Percentiles rank a stretch among this genome's conserved stretches.
Evolutionary conservation across 495 filamentous ascomycete genomes (phyloP).

Genomic region (Staphylotrichum tortipilum): DNA sequence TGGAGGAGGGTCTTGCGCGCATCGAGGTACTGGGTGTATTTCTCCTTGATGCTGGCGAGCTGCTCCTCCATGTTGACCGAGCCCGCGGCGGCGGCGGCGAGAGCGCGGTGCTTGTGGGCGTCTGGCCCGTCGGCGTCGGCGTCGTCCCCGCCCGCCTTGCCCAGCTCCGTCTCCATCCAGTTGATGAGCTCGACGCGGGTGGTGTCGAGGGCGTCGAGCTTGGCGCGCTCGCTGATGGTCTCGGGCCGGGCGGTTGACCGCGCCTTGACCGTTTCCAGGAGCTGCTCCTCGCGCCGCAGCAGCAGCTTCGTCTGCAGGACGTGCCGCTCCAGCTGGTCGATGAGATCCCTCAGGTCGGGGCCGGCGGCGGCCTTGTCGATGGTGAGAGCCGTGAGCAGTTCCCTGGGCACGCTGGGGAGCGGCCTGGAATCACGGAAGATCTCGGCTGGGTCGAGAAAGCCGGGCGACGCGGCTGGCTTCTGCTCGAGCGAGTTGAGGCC

Average conservation of each 20-base stretch:
- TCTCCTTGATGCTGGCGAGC: slow-evolving; percentile 37
- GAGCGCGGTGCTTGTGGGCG: slow-evolving; percentile 11
- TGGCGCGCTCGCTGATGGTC: slow-evolving; percentile 26
- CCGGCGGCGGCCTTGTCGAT: slow-evolving; percentile 24
- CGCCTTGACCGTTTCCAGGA: slow-evolving; percentile 49
- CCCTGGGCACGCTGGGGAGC: slow-evolving; percentile 41
- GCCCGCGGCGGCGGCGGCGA: too few species aligned
- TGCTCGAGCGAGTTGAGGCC: slow-evolving; percentile 39
- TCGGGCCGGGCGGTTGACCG: slow-evolving; percentile 24
- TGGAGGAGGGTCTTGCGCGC: slow-evolving; percentile 38
- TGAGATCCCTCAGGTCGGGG: slow-evolving; percentile 38
- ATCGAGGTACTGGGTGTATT: slow-evolving; percentile 40
- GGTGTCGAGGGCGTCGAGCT: slow-evolving; percentile 40
- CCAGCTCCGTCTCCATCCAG: slow-evolving; percentile 64
- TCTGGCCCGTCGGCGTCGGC: slow-evolving; percentile 30
- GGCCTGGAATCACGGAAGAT: slow-evolving; percentile 35
- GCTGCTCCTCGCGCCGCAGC: slow-evolving; percentile 52
- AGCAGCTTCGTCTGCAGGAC: slow-evolving; percentile 55
- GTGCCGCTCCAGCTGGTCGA: slow-evolving; percentile 55
- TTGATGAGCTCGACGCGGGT: slow-evolving; percentile 57
- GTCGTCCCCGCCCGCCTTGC: slow-evolving; percentile 41
- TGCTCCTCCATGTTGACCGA: slow-evolving; percentile 41
- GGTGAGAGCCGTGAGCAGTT: slow-evolving; percentile 36
- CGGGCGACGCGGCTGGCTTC: slow-evolving; percentile 45
- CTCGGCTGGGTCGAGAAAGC: slow-evolving; percentile 38